Evolutionary conservation across 1,284 basidiomycete species (phyloP).

Genomic region (Cryptococcus hybrid): DNA sequence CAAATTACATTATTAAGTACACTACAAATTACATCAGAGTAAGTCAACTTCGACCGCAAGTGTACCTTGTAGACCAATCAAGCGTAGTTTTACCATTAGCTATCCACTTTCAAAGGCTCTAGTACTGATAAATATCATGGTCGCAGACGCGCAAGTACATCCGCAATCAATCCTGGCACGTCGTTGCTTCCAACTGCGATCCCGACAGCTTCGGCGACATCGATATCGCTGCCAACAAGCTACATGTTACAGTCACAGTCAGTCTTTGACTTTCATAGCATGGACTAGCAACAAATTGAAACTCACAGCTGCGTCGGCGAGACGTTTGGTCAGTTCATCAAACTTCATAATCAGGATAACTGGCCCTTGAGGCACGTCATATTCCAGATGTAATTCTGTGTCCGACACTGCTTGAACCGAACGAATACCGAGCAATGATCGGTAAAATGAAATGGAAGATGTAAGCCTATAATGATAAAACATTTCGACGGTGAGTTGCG

Average conservation of each 20-base stretch:
- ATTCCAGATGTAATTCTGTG: constrained; percentile 70
- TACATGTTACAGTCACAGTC: not conserved
- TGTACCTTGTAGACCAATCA: no score
- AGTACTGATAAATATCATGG: not conserved
- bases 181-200: constrained; percentile 63
- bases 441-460: constrained; percentile 63
- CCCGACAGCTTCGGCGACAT: constrained; percentile 62
- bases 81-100: no score
- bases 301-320: constrained; percentile 24
- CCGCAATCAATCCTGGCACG: constrained; percentile 65
- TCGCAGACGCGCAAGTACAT: constrained; percentile 58
- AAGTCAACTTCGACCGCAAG: no score
- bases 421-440: constrained; percentile 60
- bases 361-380: constrained; percentile 43
- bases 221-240: constrained; percentile 49
- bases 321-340: constrained; percentile 26
- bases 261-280: constrained; percentile 1
- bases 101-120: not conserved
- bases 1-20: no score
- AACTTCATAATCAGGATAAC: constrained; percentile 36
- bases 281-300: constrained; percentile 25
- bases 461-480: constrained; percentile 59
- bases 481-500: not conserved
- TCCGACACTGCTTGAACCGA: constrained; percentile 63
- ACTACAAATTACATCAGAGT: no score